A percentile compares a stretch with the other conserved stretches of the same genome.
These are phyloP conservation scores for Nicotiana rustica DNA, from an alignment of 305 asterid species.

Conservation along the genomic window DNA sequence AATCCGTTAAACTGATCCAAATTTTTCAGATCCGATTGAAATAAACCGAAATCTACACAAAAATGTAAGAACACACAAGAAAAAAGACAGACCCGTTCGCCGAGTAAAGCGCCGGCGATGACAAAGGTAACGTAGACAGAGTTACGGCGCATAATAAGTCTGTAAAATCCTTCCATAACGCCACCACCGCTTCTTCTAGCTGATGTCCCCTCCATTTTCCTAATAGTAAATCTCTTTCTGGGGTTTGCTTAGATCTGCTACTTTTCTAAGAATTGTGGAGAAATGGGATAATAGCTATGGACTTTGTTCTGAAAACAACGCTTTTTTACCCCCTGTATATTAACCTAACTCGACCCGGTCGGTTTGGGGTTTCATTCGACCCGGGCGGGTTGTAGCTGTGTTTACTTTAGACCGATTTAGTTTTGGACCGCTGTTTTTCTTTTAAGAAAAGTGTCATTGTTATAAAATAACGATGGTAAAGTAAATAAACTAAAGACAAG, in stretches of 20 bases:
- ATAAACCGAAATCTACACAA: not conserved
- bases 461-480: too few relatives aligned
- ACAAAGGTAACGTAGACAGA: constrained; percentile 91
- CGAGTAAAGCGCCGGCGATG: constrained; percentile 92
- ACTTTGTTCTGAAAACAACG: not conserved
- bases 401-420: not conserved
- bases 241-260: constrained; percentile 33
- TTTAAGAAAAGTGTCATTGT: not conserved
- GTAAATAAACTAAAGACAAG: too few relatives aligned
- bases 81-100: constrained; percentile 75
- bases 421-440: not conserved
- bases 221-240: constrained; percentile 38
- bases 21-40: constrained; percentile 39
- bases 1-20: constrained; percentile 30
- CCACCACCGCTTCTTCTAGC: constrained; percentile 72
- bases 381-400: too few relatives aligned
- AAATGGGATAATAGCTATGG: not conserved
- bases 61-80: not conserved
- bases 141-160: constrained; percentile 81
- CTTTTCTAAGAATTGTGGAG: not conserved
- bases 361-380: too few relatives aligned
- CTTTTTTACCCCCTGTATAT: not conserved
- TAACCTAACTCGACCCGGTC: constrained; percentile 15
- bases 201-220: constrained; percentile 63
- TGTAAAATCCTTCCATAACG: constrained; percentile 77